These are phyloP conservation scores for Podospora pseudocomata DNA, from an alignment of 495 filamentous ascomycete genomes.

Conservation along the genomic window DNA sequence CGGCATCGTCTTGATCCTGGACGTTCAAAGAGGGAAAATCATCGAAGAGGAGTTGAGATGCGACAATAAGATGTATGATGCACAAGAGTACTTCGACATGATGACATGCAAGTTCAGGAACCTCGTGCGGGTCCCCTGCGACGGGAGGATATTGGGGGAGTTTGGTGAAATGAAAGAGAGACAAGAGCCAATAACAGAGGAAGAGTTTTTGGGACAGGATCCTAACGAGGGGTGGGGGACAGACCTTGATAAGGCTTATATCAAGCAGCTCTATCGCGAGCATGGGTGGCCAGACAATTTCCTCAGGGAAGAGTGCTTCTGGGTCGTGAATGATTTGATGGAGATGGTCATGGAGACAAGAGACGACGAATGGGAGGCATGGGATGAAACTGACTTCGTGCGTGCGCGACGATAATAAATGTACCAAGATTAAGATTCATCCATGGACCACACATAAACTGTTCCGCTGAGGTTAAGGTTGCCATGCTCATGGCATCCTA, in stretches of 20 bases:
- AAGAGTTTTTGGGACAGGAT: not conserved
- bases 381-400: not conserved
- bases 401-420: not conserved
- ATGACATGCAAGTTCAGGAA: not conserved
- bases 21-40: not conserved
- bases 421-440: too few species aligned
- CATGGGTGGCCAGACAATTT: not conserved
- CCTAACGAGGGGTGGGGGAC: not conserved
- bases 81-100: not conserved
- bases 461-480: too few species aligned
- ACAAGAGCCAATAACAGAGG: not conserved
- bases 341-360: not conserved
- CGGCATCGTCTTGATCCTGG: not conserved
- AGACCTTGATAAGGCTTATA: not conserved
- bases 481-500: conserved; percentile 17
- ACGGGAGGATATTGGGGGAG: not conserved
- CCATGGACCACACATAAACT: too few species aligned
- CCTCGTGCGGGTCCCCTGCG: not conserved
- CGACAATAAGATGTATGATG: not conserved
- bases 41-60: not conserved
- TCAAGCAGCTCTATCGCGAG: not conserved
- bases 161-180: not conserved
- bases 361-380: not conserved
- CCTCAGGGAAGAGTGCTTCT: not conserved
- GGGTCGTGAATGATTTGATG: not conserved